Conservation (phyloP, 1,284 basidiomycete genomes). For the Lignosus rhinocerotis region DNA sequence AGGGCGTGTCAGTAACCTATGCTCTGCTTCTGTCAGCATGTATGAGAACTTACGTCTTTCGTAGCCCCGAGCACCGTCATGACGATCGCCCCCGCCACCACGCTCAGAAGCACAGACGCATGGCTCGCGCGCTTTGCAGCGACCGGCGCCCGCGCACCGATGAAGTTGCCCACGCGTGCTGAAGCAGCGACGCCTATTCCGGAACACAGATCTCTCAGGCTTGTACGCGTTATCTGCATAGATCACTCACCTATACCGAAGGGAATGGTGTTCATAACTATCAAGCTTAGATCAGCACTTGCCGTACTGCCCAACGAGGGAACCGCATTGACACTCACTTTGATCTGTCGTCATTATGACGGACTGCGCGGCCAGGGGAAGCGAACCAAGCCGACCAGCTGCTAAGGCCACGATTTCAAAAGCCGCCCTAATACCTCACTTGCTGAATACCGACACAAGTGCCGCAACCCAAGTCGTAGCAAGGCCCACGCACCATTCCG, state of each 20-base stretch:
- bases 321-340: constrained; percentile 41
- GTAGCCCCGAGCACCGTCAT: constrained; percentile 60
- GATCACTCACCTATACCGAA: constrained; percentile 56
- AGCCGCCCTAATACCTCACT: constrained; percentile 52
- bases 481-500: constrained; percentile 59
- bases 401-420: constrained; percentile 80
- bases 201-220: neutral
- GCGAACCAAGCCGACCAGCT: constrained; percentile 67
- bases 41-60: constrained; percentile 46
- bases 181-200: constrained; percentile 64
- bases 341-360: constrained; percentile 85
- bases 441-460: neutral
- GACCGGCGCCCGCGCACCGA: constrained; percentile 56
- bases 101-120: constrained; percentile 62
- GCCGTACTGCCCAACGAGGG: neutral
- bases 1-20: neutral
- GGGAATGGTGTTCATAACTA: constrained; percentile 67
- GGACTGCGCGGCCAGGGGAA: constrained; percentile 71
- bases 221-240: neutral
- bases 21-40: neutral
- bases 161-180: constrained; percentile 70
- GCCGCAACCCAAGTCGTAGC: neutral
- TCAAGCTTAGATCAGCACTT: constrained; percentile 4
- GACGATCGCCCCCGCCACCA: constrained; percentile 56
- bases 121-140: constrained; percentile 64